These are phyloP conservation scores for Mychonastes homosphaera DNA, from an alignment of 139 green algal species.

Conservation along the genomic window DNA sequence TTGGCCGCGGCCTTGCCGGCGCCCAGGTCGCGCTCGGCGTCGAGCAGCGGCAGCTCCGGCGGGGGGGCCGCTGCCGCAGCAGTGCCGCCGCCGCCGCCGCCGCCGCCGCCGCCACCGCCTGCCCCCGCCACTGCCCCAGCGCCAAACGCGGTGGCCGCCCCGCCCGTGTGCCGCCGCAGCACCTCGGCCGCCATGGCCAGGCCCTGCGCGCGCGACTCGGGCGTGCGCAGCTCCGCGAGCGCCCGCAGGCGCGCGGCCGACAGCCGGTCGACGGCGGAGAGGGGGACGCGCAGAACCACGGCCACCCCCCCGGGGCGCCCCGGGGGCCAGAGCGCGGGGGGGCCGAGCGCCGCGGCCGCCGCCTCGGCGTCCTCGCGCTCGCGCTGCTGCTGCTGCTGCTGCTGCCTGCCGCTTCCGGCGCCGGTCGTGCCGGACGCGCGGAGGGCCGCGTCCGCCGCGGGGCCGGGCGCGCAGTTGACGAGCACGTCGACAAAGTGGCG, in stretches of 20 bases:
- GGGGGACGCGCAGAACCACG: constrained; percentile 39
- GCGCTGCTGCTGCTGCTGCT: constrained; percentile 3
- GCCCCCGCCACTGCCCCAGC: constrained; percentile 20
- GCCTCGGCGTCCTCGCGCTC: not conserved
- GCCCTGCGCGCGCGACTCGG: constrained; percentile 23
- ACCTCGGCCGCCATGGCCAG: constrained; percentile 14
- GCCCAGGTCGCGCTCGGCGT: constrained; percentile 57
- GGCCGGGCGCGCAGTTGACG: constrained; percentile 29
- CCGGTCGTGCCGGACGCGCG: no score
- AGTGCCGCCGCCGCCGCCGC: constrained; percentile 22
- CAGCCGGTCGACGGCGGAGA: constrained; percentile 45
- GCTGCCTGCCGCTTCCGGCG: not conserved
- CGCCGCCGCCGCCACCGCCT: not conserved
- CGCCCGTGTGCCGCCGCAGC: constrained; percentile 15
- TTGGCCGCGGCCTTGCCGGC: constrained; percentile 23
- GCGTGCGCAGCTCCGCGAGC: constrained; percentile 48
- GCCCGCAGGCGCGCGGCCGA: constrained; percentile 54
- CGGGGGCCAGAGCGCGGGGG: constrained; percentile 22
- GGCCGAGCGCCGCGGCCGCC: not conserved
- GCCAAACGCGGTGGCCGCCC: no score
- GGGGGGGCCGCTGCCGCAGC: not conserved
- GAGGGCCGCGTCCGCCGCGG: no score
- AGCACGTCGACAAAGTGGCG: constrained; percentile 68
- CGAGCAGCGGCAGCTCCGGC: constrained; percentile 39
- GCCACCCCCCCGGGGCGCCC: constrained; percentile 19